A percentile compares a stretch with the other conserved stretches of the same genome.
Conservation (phyloP, 2,329 filamentous ascomycete species). For the Fusarium sambucinum region DNA sequence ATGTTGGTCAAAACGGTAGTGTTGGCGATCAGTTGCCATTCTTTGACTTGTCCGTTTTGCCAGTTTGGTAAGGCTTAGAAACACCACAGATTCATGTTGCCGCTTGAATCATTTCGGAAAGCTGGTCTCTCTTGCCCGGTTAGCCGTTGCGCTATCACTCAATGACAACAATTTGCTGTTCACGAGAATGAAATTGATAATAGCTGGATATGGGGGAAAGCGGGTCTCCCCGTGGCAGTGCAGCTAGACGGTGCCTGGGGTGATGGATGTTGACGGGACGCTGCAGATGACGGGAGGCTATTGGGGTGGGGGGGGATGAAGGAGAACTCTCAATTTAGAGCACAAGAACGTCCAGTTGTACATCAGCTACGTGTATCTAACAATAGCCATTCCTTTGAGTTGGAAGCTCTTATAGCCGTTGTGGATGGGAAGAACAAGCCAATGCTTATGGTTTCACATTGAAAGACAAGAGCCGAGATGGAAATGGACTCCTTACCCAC, state of each 20-base stretch:
- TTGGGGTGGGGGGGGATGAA: conserved; percentile 3
- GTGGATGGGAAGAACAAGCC: conserved; percentile 4
- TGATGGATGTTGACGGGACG: conserved; percentile 26
- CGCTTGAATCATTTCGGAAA: not conserved
- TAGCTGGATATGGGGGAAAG: conserved; percentile 15
- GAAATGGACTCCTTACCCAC: conserved; percentile 35
- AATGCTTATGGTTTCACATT: conserved; percentile 27
- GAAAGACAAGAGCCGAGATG: conserved; percentile 12
- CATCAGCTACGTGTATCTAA: conserved; percentile 9
- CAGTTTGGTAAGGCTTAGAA: conserved; percentile 6
- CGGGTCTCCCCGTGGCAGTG: conserved; percentile 41
- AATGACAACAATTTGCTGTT: not conserved
- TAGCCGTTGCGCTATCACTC: not conserved
- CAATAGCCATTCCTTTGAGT: conserved; percentile 6
- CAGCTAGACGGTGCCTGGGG: conserved; percentile 29
- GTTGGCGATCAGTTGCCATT: conserved; percentile 32
- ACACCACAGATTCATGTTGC: conserved; percentile 6
- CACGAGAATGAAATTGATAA: conserved; percentile 24
- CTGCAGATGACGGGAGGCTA: conserved; percentile 14
- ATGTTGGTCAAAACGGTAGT: conserved; percentile 25
- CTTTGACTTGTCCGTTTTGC: conserved; percentile 7
- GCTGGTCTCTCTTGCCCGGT: not conserved
- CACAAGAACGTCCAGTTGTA: conserved; percentile 2
- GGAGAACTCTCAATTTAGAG: not conserved
- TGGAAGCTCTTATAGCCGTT: not conserved